Percentiles rank a stretch among this genome's conserved stretches.
Evolutionary conservation across 257 asterid genomes (phyloP).

Genomic region (Solanum piurae): DNA sequence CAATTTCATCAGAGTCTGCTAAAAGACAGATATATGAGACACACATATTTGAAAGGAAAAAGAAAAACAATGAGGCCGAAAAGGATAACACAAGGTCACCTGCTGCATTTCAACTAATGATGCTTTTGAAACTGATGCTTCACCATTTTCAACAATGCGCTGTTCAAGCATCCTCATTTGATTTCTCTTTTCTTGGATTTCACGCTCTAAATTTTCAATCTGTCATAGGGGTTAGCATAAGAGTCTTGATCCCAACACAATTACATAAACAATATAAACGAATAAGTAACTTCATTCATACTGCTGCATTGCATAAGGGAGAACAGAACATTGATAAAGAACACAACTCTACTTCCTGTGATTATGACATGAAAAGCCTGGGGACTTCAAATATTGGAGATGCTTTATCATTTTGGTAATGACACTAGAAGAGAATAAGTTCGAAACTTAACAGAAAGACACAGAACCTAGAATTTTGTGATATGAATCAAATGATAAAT

Average conservation of each 20-base stretch:
- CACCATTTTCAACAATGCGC: conserved; percentile 76
- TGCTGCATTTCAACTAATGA: conserved; percentile 90
- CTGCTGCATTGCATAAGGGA: neutral
- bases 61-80: neutral
- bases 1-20: conserved; percentile 71
- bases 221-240: conserved; percentile 14
- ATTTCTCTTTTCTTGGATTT: conserved; percentile 74
- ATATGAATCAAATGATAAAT: neutral
- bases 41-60: neutral
- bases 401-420: neutral
- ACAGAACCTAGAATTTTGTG: neutral
- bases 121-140: conserved; percentile 77
- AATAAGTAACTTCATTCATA: neutral
- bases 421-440: neutral
- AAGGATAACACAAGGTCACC: conserved; percentile 31
- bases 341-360: neutral
- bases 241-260: neutral
- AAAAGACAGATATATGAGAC: neutral
- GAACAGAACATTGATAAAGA: neutral
- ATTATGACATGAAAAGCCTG: neutral
- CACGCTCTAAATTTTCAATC: conserved; percentile 79
- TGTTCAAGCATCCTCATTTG: conserved; percentile 83
- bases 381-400: neutral
- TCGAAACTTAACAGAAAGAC: neutral
- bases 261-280: neutral